phyloP scores from a whole-genome alignment of 2,329 filamentous ascomycete genomes.

The Fusarium chaquense region DNA sequence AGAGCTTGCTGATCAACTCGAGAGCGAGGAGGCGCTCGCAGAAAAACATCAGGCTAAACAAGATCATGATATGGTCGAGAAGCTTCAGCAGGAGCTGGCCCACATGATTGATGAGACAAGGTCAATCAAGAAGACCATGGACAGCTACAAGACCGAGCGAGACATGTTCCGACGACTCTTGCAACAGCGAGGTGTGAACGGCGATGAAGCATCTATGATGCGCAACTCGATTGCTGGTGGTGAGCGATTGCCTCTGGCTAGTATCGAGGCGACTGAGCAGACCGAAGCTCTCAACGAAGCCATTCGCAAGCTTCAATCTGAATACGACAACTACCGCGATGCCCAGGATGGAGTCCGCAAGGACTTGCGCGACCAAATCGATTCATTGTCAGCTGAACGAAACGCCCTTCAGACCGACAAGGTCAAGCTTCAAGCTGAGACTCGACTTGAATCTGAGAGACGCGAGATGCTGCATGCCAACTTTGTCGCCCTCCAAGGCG shows the following conservation, averaged over 20 bases:
- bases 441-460: slow-evolving; percentile 83
- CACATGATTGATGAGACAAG: slow-evolving; percentile 86
- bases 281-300: slow-evolving; percentile 77
- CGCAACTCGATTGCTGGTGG: slow-evolving; percentile 75
- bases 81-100: slow-evolving; percentile 77
- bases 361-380: slow-evolving; percentile 85
- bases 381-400: slow-evolving; percentile 84
- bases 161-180: slow-evolving; percentile 98
- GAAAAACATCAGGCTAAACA: slow-evolving; percentile 72
- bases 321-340: slow-evolving; percentile 90
- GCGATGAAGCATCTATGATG: slow-evolving; percentile 75
- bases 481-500: slow-evolving; percentile 82
- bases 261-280: slow-evolving; percentile 68
- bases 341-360: slow-evolving; percentile 85
- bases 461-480: slow-evolving; percentile 92
- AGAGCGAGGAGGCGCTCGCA: slow-evolving; percentile 85
- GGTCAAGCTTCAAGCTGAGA: slow-evolving; percentile 82
- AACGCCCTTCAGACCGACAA: slow-evolving; percentile 84
- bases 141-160: slow-evolving; percentile 94
- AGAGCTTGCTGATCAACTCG: slow-evolving; percentile 87
- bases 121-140: slow-evolving; percentile 83
- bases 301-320: slow-evolving; percentile 86
- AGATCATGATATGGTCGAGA: slow-evolving; percentile 78
- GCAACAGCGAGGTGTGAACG: slow-evolving; percentile 73
- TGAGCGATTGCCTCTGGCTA: slow-evolving; percentile 66